These are phyloP conservation scores for Candida mesenterica DNA, from an alignment of 1,139 yeast species.

Conservation along the genomic window DNA sequence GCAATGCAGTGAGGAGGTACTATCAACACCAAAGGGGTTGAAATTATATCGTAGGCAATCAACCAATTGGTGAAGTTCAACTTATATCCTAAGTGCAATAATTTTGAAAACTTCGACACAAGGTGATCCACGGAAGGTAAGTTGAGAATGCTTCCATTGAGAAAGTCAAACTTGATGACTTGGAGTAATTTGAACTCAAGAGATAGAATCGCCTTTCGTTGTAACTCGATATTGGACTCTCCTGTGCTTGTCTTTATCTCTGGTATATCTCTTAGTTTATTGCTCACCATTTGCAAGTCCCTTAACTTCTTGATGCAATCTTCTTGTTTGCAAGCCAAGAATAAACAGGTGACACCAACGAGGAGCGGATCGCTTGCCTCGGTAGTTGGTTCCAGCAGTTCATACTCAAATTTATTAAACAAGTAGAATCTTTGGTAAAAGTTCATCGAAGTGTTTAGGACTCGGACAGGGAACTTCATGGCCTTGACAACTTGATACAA, in stretches of 20 bases:
- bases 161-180: constrained; percentile 71
- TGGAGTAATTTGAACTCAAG: constrained; percentile 75
- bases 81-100: constrained; percentile 44
- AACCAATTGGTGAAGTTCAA: constrained; percentile 67
- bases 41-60: constrained; percentile 69
- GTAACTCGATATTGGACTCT: constrained; percentile 37
- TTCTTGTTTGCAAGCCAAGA: constrained; percentile 79
- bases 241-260: constrained; percentile 11
- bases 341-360: constrained; percentile 70
- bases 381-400: constrained; percentile 14
- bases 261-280: constrained; percentile 36
- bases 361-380: constrained; percentile 45
- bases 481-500: constrained; percentile 51
- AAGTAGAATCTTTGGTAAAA: constrained; percentile 71
- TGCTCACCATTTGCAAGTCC: constrained; percentile 52
- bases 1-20: constrained; percentile 84
- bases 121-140: constrained; percentile 58
- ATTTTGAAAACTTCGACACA: constrained; percentile 65
- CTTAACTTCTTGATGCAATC: constrained; percentile 82
- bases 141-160: constrained; percentile 47
- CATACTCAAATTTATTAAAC: constrained; percentile 55
- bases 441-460: constrained; percentile 65
- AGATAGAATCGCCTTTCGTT: constrained; percentile 51
- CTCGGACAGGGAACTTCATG: constrained; percentile 64
- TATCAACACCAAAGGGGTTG: constrained; percentile 67